phyloP scores from a whole-genome alignment of 257 asterid genomes.

The Gentiana dahurica region DNA sequence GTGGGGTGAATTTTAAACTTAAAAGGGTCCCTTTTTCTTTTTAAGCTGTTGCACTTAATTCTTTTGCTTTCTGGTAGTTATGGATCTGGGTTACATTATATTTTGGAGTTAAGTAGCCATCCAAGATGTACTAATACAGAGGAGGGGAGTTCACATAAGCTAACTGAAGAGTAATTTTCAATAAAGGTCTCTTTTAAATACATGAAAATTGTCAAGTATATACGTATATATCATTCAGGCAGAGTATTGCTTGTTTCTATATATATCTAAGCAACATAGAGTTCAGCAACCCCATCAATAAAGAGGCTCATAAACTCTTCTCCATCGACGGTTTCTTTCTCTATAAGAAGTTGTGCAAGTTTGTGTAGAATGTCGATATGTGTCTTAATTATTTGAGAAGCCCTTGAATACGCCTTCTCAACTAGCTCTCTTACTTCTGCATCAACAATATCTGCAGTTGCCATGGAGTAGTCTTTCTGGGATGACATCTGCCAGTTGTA shows the following conservation, averaged over 20 bases:
- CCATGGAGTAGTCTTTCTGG: conserved; percentile 95
- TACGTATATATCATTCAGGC: conserved; percentile 15
- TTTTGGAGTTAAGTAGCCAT: conserved; percentile 30
- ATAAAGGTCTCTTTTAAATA: conserved; percentile 6
- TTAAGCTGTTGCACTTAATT: too few species aligned
- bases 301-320: conserved; percentile 98
- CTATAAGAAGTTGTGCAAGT: conserved; percentile 76
- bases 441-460: conserved; percentile 88
- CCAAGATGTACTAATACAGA: conserved; percentile 31
- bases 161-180: conserved; percentile 13
- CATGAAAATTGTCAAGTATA: conserved; percentile 25
- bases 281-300: conserved; percentile 90
- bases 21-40: too few species aligned
- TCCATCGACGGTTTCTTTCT: conserved; percentile 94
- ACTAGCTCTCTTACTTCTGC: conserved; percentile 85
- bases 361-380: conserved; percentile 83
- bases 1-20: too few species aligned
- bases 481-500: conserved; percentile 24
- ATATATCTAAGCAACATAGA: conserved; percentile 40
- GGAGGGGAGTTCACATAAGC: conserved; percentile 8
- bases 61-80: conserved; percentile 15
- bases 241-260: background rate
- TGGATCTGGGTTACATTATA: conserved; percentile 17
- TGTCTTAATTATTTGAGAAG: conserved; percentile 49
- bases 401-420: conserved; percentile 67